Conservation (phyloP, 768 basidiomycete genomes). For the Mrakia frigida region DNA sequence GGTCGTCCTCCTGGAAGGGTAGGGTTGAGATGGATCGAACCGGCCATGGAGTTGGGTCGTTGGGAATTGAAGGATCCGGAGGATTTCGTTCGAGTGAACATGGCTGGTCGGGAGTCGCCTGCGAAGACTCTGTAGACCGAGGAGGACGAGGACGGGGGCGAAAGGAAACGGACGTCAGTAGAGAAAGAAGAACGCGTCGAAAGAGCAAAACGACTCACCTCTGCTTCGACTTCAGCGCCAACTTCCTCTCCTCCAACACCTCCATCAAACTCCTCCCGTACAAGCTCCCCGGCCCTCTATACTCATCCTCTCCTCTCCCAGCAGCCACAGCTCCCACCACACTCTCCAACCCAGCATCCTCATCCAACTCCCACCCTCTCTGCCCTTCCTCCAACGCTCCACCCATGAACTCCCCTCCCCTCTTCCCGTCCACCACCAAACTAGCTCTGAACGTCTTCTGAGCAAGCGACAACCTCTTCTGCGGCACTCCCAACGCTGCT, state of each 20-base stretch:
- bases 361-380: slow-evolving; percentile 22
- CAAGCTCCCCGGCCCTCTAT: slow-evolving; percentile 26
- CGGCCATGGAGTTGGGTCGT: slow-evolving; percentile 17
- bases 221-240: slow-evolving; percentile 23
- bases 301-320: slow-evolving; percentile 22
- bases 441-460: slow-evolving; percentile 33
- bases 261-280: slow-evolving; percentile 34
- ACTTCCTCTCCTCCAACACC: slow-evolving; percentile 29
- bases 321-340: not conserved
- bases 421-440: slow-evolving; percentile 31
- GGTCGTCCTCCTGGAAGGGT: slow-evolving; percentile 18
- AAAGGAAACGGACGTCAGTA: not conserved
- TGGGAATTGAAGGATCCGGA: not conserved
- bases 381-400: slow-evolving; percentile 31
- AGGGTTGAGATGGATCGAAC: slow-evolving; percentile 23
- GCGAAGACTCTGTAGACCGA: slow-evolving; percentile 16
- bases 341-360: slow-evolving; percentile 25
- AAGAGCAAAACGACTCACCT: slow-evolving; percentile 10
- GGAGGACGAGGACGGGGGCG: no score
- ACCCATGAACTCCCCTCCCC: slow-evolving; percentile 26
- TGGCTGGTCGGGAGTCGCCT: slow-evolving; percentile 31
- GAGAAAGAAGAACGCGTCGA: not conserved
- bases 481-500: slow-evolving; percentile 11
- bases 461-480: slow-evolving; percentile 20
- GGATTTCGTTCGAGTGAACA: slow-evolving; percentile 28